Percentiles rank a stretch among this genome's conserved stretches.
phyloP scores from a whole-genome alignment of 768 basidiomycete genomes.

The Psilocybe subaeruginosa region DNA sequence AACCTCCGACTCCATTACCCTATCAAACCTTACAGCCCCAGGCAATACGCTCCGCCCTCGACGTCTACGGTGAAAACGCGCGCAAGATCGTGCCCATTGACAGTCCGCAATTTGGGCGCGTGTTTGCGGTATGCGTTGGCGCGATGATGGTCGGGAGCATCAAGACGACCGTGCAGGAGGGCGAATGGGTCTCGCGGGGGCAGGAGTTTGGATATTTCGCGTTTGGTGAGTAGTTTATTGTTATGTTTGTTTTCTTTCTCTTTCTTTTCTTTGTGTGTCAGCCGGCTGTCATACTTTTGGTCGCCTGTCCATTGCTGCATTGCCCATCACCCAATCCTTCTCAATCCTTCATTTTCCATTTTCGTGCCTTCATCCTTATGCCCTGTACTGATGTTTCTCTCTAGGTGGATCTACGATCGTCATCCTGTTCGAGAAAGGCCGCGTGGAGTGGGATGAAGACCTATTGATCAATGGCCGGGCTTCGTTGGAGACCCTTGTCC shows the following conservation, averaged over 20 bases:
- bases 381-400: too few species aligned
- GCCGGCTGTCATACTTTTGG: too few species aligned
- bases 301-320: too few species aligned
- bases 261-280: neutral
- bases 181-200: slow-evolving; percentile 77
- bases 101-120: slow-evolving; percentile 85
- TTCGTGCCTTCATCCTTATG: neutral
- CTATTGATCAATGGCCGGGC: slow-evolving; percentile 82
- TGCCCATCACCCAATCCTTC: too few species aligned
- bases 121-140: slow-evolving; percentile 91
- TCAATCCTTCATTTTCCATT: too few species aligned
- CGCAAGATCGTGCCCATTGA: slow-evolving; percentile 93
- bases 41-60: slow-evolving; percentile 87
- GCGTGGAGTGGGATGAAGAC: slow-evolving; percentile 91
- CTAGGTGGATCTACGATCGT: slow-evolving; percentile 93
- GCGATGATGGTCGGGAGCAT: slow-evolving; percentile 98
- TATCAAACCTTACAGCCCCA: slow-evolving; percentile 61
- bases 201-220: slow-evolving; percentile 96
- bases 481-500: slow-evolving; percentile 87
- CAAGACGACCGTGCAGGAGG: slow-evolving; percentile 83
- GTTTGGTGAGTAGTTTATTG: slow-evolving; percentile 63
- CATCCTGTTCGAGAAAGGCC: slow-evolving; percentile 83
- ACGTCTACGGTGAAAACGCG: slow-evolving; percentile 94
- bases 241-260: slow-evolving; percentile 2
- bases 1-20: neutral